phyloP scores from a whole-genome alignment of 148 eudicot genomes.

The Rhododendron ovatum region DNA sequence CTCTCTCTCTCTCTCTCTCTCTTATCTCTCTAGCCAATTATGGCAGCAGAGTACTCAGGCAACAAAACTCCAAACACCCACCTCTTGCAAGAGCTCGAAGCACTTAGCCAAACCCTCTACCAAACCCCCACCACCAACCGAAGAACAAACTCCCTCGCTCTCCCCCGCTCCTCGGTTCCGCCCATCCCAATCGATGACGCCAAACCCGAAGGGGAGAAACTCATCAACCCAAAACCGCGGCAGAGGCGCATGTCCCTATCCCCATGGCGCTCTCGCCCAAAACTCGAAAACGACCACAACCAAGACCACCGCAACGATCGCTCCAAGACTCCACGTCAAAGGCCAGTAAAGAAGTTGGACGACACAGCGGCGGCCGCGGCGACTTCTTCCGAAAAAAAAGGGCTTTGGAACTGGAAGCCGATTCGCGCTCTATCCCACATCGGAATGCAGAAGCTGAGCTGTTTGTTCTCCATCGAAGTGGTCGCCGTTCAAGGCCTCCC shows the following conservation, averaged over 20 bases:
- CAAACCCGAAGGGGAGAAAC: slow-evolving; percentile 5
- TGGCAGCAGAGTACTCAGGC: slow-evolving; percentile 29
- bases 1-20: not conserved
- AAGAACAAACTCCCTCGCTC: slow-evolving; percentile 73
- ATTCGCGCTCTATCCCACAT: slow-evolving; percentile 81
- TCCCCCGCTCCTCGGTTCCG: slow-evolving; percentile 59
- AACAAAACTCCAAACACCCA: slow-evolving; percentile 58
- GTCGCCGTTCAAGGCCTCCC: slow-evolving; percentile 79
- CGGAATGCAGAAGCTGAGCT: slow-evolving; percentile 82
- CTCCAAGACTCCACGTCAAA: slow-evolving; percentile 11
- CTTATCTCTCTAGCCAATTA: not conserved
- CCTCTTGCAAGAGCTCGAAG: slow-evolving; percentile 74
- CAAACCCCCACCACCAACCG: slow-evolving; percentile 49
- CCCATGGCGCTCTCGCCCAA: slow-evolving; percentile 78
- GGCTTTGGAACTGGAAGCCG: slow-evolving; percentile 96
- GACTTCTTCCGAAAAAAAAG: slow-evolving; percentile 30
- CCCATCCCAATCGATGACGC: slow-evolving; percentile 37
- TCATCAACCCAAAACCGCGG: slow-evolving; percentile 46
- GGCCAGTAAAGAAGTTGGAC: slow-evolving; percentile 24
- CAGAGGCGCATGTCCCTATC: slow-evolving; percentile 81
- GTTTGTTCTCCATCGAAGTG: slow-evolving; percentile 87
- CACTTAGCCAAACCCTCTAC: slow-evolving; percentile 64
- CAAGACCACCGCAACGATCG: slow-evolving; percentile 14
- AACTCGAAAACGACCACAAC: slow-evolving; percentile 23
- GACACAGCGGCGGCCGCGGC: not conserved